Percentiles rank a stretch among this genome's conserved stretches.
These are phyloP conservation scores for Cubamyces lactineus DNA, from an alignment of 768 basidiomycete species.

Conservation along the genomic window DNA sequence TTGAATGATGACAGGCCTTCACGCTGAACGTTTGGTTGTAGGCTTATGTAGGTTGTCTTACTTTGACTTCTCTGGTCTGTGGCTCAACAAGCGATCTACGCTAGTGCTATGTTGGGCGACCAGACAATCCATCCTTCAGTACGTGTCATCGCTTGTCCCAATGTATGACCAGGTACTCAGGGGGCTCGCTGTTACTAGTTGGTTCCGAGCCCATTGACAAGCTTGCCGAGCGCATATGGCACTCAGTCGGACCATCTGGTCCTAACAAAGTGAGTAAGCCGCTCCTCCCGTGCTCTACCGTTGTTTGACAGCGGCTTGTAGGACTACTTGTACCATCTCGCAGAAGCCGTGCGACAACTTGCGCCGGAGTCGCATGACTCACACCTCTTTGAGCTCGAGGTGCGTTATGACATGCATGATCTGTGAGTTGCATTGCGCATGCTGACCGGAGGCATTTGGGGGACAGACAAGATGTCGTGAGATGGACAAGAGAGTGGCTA, in stretches of 20 bases:
- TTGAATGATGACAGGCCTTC: constrained; percentile 45
- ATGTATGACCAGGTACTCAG: background rate
- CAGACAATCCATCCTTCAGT: constrained; percentile 91
- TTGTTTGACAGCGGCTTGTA: constrained; percentile 41
- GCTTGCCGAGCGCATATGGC: constrained; percentile 72
- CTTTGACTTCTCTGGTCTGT: too few species aligned
- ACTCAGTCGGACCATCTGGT: constrained; percentile 84
- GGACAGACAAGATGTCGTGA: constrained; percentile 31
- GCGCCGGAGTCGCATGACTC: constrained; percentile 76
- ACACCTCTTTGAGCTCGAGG: constrained; percentile 79
- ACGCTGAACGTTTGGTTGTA: background rate
- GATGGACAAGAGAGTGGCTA: constrained; percentile 22
- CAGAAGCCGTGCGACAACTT: constrained; percentile 70
- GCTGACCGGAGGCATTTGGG: background rate
- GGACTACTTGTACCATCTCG: constrained; percentile 88
- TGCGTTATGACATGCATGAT: constrained; percentile 32
- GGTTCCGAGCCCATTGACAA: constrained; percentile 78
- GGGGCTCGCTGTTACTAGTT: constrained; percentile 47
- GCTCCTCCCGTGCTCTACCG: too few species aligned
- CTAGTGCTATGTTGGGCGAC: constrained; percentile 85
- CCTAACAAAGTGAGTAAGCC: constrained; percentile 70
- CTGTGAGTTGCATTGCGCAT: background rate
- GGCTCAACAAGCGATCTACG: background rate
- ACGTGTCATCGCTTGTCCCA: background rate
- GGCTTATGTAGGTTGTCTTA: background rate